phyloP scores from a whole-genome alignment of 768 basidiomycete genomes.

The Lentinula lateritia region DNA sequence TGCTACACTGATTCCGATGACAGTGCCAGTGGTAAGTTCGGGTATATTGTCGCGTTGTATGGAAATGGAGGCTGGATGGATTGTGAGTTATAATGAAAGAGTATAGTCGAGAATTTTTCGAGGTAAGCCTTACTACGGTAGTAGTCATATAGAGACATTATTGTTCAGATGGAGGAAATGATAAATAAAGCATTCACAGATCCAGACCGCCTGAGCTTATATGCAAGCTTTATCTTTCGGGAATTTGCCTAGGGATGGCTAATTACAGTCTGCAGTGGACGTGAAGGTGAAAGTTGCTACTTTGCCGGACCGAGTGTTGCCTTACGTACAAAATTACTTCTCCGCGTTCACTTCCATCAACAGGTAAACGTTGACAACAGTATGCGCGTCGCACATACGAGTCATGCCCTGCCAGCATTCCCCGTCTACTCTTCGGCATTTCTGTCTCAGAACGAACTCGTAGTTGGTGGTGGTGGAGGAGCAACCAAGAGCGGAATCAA shows the following conservation, averaged over 20 bases:
- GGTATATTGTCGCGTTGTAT: constrained; percentile 37
- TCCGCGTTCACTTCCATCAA: background rate
- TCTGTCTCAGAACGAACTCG: constrained; percentile 59
- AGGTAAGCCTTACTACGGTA: background rate
- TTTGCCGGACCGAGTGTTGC: background rate
- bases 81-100: background rate
- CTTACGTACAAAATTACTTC: background rate
- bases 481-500: constrained; percentile 83
- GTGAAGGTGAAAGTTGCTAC: background rate
- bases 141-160: background rate
- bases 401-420: constrained; percentile 74
- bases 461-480: constrained; percentile 90
- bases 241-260: too few relatives aligned
- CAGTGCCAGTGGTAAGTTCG: constrained; percentile 45
- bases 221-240: too few relatives aligned
- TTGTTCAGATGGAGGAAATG: background rate
- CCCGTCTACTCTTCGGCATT: constrained; percentile 89
- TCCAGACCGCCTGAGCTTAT: background rate
- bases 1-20: constrained; percentile 79
- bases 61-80: background rate
- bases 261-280: background rate
- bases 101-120: background rate
- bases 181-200: background rate
- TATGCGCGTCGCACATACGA: constrained; percentile 79
- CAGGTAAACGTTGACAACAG: background rate